Percentiles rank a stretch among this genome's conserved stretches.
Evolutionary conservation across 495 filamentous ascomycete species (phyloP).

Genomic region (Corynascus novoguineensis): DNA sequence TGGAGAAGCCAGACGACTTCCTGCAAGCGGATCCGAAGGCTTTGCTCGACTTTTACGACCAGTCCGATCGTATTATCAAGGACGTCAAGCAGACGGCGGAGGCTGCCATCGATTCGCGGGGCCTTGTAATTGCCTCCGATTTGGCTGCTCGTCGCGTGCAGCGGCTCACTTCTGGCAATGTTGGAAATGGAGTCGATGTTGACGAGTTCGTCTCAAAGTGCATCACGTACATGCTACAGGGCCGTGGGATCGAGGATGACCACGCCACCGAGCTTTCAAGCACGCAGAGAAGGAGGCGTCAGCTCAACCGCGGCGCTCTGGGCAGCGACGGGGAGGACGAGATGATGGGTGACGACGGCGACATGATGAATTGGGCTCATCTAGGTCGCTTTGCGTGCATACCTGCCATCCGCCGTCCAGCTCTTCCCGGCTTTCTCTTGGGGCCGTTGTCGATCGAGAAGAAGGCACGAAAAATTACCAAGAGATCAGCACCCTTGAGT

Average conservation of each 20-base stretch:
- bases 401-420: constrained; percentile 64
- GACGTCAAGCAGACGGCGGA: constrained; percentile 88
- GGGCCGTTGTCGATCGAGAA: constrained; percentile 89
- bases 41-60: constrained; percentile 54
- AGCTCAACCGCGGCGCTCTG: constrained; percentile 25
- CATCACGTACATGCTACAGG: constrained; percentile 76
- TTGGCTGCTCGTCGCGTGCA: constrained; percentile 66
- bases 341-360: constrained; percentile 62
- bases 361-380: constrained; percentile 82
- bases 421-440: constrained; percentile 76
- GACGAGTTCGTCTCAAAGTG: constrained; percentile 93
- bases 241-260: constrained; percentile 41
- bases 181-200: constrained; percentile 69
- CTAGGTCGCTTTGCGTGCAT: constrained; percentile 72
- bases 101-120: constrained; percentile 80
- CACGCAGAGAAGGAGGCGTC: constrained; percentile 42
- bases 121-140: constrained; percentile 74
- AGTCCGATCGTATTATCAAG: constrained; percentile 58
- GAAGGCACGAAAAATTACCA: constrained; percentile 59
- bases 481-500: constrained; percentile 59
- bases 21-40: constrained; percentile 51
- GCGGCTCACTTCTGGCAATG: constrained; percentile 63
- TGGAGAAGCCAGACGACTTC: constrained; percentile 66
- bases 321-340: constrained; percentile 37
- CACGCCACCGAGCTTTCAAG: constrained; percentile 38